Conservation (phyloP, 768 basidiomycete species). For the Brasilioporus rufonigricans region DNA sequence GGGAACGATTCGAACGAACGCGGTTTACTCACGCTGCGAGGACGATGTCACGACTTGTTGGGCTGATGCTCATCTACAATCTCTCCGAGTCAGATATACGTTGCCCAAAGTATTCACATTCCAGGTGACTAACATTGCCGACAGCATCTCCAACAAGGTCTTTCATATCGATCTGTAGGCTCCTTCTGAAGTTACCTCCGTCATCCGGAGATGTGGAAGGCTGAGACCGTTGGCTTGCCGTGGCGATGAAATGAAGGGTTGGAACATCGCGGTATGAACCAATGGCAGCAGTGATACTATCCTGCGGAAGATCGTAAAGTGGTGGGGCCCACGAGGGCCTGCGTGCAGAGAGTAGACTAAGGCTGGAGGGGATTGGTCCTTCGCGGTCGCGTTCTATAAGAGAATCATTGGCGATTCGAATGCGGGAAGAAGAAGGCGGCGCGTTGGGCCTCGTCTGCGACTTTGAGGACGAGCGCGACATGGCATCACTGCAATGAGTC, state of each 20-base stretch:
- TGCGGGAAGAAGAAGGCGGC: conserved; percentile 15
- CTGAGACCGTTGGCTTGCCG: conserved; percentile 12
- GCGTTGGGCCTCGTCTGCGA: conserved; percentile 11
- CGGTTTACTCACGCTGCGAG: conserved; percentile 69
- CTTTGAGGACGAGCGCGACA: conserved; percentile 30
- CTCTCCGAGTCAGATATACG: conserved; percentile 1
- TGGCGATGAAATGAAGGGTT: conserved; percentile 14
- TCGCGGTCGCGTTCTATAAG: conserved; percentile 22
- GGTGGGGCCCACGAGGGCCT: conserved; percentile 34
- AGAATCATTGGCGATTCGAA: conserved; percentile 19
- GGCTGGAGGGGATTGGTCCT: conserved; percentile 25
- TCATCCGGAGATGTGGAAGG: conserved; percentile 46
- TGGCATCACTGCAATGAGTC: too few relatives aligned
- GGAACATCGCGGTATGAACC: conserved; percentile 33
- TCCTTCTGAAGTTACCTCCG: conserved; percentile 54
- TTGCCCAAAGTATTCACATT: not conserved
- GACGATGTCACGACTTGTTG: conserved; percentile 83
- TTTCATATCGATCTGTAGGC: conserved; percentile 77
- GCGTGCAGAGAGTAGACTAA: conserved; percentile 32
- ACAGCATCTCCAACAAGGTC: conserved; percentile 77
- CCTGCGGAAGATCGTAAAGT: conserved; percentile 26
- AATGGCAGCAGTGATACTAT: conserved; percentile 16
- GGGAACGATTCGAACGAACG: not conserved
- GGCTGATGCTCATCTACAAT: conserved; percentile 92
- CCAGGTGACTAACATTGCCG: conserved; percentile 60